Base-by-base conservation (phyloP, 1,139 yeast genomes). In the Pichia sp. region DNA sequence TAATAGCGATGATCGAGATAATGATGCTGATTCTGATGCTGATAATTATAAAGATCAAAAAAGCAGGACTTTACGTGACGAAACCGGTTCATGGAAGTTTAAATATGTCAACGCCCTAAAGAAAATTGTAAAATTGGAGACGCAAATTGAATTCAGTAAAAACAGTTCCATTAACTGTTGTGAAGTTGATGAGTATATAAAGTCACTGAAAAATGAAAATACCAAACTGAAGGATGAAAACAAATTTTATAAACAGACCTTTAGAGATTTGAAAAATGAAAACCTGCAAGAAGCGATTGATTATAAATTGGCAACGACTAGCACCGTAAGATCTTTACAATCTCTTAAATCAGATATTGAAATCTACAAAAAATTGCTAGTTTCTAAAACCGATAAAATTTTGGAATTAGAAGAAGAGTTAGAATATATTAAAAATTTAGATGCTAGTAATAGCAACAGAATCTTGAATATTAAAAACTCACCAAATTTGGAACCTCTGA, bases 1-100 rank as follows among this genome's bases (percentile, higher is more conserved):
- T 16, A 16, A 16, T 16, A 16, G 23, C 23, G 23, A 16, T 16
- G 23, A 16, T 16, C 23, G 23, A 16, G 67, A 71, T 39, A 68
- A 74, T 44, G 62, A 38, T 10, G 45, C 47, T 9, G n/a, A 27
- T 7, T 1, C 2, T 5, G 34, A 39, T 4, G 37, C 27, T n/a
- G 23, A 16, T 16, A 16, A 16, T 16, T 16, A 16, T 16, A 16
- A 16, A 16, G 23, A 16, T 16, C 23, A 16, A 16, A 16, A 16
- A 16, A 16, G 23, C 23, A 16, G 23, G 23, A 16, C 23, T 16
- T 16, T 2, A 16, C 23, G 23, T 16, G 23, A 16, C 23, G 23
- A 16, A 16, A 16, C 23, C 23, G 23, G 23, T 16, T 16, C 23
- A 16, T 47, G 47, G 47, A 44, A 47, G 36, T 10, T 33, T 1